Evolutionary conservation across 2,329 filamentous ascomycete genomes (phyloP).

Genomic region (Colletotrichum cordylinicola): DNA sequence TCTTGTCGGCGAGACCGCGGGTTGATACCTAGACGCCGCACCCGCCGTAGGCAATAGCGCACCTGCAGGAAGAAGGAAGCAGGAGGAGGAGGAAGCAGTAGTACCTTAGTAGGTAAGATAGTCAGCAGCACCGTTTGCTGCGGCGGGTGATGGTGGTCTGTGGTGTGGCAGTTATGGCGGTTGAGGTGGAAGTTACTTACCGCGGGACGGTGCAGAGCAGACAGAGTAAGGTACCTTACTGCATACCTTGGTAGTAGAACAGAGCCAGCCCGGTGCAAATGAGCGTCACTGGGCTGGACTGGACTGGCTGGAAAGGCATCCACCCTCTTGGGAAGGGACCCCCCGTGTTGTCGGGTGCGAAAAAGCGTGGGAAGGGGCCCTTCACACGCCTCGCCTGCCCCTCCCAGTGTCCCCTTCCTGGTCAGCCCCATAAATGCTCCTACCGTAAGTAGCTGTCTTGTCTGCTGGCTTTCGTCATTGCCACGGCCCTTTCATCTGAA

Average conservation of each 20-base stretch:
- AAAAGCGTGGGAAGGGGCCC: not conserved
- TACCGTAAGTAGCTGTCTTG: constrained; percentile 12
- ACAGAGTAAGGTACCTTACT: too few relatives aligned
- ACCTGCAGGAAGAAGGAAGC: not conserved
- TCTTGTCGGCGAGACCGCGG: not conserved
- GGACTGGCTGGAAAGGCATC: not conserved
- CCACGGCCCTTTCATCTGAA: constrained; percentile 22
- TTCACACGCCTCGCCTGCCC: not conserved
- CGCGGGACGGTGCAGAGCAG: too few relatives aligned
- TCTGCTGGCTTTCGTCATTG: constrained; percentile 21
- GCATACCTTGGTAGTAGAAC: too few relatives aligned
- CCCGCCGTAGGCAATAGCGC: not conserved
- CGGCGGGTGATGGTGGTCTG: not conserved
- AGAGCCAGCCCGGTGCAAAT: not conserved
- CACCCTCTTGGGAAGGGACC: not conserved
- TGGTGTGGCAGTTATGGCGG: not conserved
- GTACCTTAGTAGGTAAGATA: not conserved
- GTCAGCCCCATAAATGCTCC: constrained; percentile 16
- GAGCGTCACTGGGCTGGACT: not conserved
- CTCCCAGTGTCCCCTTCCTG: constrained; percentile 2
- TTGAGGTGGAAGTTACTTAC: not conserved
- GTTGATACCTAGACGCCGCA: not conserved
- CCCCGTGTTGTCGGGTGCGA: constrained; percentile 9
- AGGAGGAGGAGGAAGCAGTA: not conserved
- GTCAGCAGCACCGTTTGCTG: not conserved